Base-by-base conservation (phyloP, 352 stramenopile species). In the Phytophthora parvispora region DNA sequence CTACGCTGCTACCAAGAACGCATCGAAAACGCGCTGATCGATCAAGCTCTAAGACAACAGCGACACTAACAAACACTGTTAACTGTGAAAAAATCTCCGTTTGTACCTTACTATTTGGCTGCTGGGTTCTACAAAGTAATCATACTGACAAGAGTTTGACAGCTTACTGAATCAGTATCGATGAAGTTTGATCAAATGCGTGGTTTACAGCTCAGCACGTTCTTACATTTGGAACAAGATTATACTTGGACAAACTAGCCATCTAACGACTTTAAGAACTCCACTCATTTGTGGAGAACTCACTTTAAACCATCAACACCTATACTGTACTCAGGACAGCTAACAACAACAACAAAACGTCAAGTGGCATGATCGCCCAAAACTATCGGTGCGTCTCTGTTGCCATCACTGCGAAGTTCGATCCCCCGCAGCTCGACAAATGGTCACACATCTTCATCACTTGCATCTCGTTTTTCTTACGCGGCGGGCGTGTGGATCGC, bases 1-100 rank as follows among this genome's bases (percentile, higher is more conserved):
- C 72, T 87, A 28, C 60, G 56, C 1, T 66, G 65, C 48, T 80
- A 74, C 24, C 74, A 77, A 42, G 67, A 86, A 51, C 77, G 80
- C 52, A 86, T 86, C 29, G 78, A 86, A 43, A 86, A 86, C 25
- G 58, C 71, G 25, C 63, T 83, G 25, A 50, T 78, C 15, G 65
- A 75, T 42, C 55, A 72, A 43, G 43, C 56, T 28, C 34, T 64
- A 4, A 48, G 50, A 22, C 27, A 18, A 8, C 50, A 61, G 5
- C 43, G 50, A 27, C 8, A 28, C 27, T 16, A 5, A 43, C 29
- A 5, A 28, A 50, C 5, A 25, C 15, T 25, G 6, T 55, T 25
- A 55, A 25, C 25, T 7, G 16, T 9, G 28, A 28, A 50, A n/a
- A 50, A 12, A n/a, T n/a, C n/a, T n/a, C n/a, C n/a, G n/a, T n/a